These are phyloP conservation scores for Plenodomus tracheiphilus DNA, from an alignment of 2,329 filamentous ascomycete genomes.

Conservation along the genomic window DNA sequence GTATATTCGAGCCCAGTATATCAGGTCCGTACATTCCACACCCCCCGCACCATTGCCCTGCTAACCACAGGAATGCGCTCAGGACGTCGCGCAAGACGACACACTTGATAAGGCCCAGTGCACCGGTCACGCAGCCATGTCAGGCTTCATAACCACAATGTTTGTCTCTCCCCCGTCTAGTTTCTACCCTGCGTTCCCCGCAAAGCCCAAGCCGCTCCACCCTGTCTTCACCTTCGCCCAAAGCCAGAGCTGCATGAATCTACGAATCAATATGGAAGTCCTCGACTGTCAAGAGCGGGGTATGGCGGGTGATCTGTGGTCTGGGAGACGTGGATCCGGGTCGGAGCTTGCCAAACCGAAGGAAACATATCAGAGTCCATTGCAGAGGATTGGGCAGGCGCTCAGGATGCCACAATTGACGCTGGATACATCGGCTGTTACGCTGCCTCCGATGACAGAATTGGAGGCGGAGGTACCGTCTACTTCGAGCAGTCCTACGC, in stretches of 20 bases:
- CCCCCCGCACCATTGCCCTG: conserved; percentile 23
- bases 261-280: conserved; percentile 20
- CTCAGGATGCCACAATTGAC: conserved; percentile 23
- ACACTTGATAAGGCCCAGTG: conserved; percentile 22
- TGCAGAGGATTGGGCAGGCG: conserved; percentile 36
- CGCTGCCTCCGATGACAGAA: conserved; percentile 2
- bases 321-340: conserved; percentile 11
- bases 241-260: conserved; percentile 46
- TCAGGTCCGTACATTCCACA: conserved; percentile 25
- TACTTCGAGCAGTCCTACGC: conserved; percentile 18
- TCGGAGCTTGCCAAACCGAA: conserved; percentile 24
- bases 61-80: conserved; percentile 41
- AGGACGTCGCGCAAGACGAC: conserved; percentile 20
- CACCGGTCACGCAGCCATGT: conserved; percentile 54
- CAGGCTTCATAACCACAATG: conserved; percentile 82
- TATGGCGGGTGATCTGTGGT: conserved; percentile 12
- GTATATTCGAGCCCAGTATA: background rate
- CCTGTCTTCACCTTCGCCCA: conserved; percentile 50
- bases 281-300: conserved; percentile 17
- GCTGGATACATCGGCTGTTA: background rate
- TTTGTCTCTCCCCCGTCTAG: conserved; percentile 56
- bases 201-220: conserved; percentile 45
- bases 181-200: conserved; percentile 35
- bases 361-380: conserved; percentile 35
- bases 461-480: conserved; percentile 3